A percentile compares a stretch with the other conserved stretches of the same genome.
Conservation (phyloP, 2,329 filamentous ascomycete species). For the Cryphonectria nitschkei region DNA sequence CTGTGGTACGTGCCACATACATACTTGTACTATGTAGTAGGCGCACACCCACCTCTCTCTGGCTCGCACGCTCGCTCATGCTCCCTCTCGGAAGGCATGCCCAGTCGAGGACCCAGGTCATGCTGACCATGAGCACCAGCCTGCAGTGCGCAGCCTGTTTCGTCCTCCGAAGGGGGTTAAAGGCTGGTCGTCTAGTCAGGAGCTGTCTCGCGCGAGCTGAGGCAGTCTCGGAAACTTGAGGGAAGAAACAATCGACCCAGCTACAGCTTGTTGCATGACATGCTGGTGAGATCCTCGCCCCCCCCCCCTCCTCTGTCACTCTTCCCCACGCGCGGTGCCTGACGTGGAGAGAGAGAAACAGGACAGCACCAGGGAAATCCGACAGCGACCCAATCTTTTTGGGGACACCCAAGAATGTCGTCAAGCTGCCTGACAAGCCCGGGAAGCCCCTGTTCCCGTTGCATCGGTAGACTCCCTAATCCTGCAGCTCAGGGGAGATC, state of each 20-base stretch:
- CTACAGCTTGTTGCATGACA: background rate
- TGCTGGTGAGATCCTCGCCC: background rate
- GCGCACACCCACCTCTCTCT: no score
- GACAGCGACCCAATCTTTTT: background rate
- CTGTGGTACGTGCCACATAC: no score
- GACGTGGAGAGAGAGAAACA: conserved; percentile 6
- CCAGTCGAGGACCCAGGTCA: background rate
- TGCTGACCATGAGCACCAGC: background rate
- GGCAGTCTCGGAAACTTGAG: no score
- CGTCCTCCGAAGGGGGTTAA: background rate
- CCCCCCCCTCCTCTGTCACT: no score
- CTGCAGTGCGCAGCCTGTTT: conserved; percentile 3
- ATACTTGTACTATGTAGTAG: no score
- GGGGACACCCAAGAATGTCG: conserved; percentile 10
- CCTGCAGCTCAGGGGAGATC: conserved; percentile 4
- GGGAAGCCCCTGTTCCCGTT: conserved; percentile 23
- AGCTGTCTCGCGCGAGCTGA: no score
- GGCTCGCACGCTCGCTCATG: background rate
- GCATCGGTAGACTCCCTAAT: conserved; percentile 10
- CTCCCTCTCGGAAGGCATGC: background rate
- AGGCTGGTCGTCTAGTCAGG: no score
- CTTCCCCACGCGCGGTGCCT: background rate
- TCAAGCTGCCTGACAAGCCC: conserved; percentile 25
- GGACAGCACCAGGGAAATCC: background rate
- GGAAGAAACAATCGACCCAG: background rate